Evolutionary conservation across 1,284 basidiomycete species (phyloP).

Genomic region (Ustilago lituana): DNA sequence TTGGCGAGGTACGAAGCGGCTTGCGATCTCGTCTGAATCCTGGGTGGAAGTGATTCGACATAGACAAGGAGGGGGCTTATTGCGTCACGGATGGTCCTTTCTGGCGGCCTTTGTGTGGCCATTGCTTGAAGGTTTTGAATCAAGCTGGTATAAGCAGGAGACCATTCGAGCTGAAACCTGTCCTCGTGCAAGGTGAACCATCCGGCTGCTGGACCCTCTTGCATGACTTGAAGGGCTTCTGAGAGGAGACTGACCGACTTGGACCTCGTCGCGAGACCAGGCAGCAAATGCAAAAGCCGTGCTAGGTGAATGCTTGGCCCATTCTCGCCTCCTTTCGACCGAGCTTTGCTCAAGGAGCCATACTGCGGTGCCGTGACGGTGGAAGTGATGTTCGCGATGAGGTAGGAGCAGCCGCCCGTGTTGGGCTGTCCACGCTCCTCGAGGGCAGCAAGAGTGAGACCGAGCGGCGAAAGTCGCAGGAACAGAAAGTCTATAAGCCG

Average conservation of each 20-base stretch:
- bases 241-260: constrained; percentile 27
- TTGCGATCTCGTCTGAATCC: constrained; percentile 3
- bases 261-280: constrained; percentile 23
- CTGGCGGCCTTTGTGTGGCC: neutral
- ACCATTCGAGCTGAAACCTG: constrained; percentile 11
- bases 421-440: neutral
- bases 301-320: constrained; percentile 12
- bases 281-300: constrained; percentile 8
- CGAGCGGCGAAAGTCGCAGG: constrained; percentile 12
- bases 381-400: constrained; percentile 3
- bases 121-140: neutral
- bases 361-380: too few species aligned
- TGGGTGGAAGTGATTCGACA: constrained; percentile 17
- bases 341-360: neutral
- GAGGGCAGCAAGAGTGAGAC: neutral
- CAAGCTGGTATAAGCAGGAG: neutral
- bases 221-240: constrained; percentile 4
- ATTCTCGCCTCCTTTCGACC: too few species aligned
- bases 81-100: neutral
- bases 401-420: neutral
- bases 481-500: constrained; percentile 24
- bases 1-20: constrained; percentile 13
- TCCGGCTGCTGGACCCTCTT: neutral
- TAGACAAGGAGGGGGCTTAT: constrained; percentile 12
- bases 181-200: constrained; percentile 12